Percentiles rank a stretch among this genome's conserved stretches.
phyloP scores from a whole-genome alignment of 768 basidiomycete genomes.

The Lactarius deliciosus region DNA sequence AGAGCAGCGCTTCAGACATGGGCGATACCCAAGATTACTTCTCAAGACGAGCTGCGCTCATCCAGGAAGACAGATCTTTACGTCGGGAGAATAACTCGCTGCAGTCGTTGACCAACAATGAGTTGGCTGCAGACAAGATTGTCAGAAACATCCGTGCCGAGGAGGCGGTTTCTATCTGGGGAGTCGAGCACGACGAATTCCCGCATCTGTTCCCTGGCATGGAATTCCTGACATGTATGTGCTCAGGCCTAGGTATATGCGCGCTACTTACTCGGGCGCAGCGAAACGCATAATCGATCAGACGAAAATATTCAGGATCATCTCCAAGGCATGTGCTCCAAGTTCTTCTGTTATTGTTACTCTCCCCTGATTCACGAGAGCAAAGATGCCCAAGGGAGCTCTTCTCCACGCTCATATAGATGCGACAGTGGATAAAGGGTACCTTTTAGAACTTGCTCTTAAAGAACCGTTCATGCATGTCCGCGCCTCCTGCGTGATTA shows the following conservation, averaged over 20 bases:
- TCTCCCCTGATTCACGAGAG: not conserved
- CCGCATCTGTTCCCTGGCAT: conserved; percentile 68
- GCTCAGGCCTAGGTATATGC: not conserved
- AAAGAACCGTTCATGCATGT: conserved; percentile 61
- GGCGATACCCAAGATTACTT: conserved; percentile 30
- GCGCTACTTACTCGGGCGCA: conserved; percentile 34
- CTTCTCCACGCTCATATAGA: conserved; percentile 77
- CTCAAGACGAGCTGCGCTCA: conserved; percentile 31
- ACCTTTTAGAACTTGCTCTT: conserved; percentile 55
- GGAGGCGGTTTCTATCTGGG: conserved; percentile 63
- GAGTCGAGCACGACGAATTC: conserved; percentile 48
- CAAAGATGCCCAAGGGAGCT: conserved; percentile 78
- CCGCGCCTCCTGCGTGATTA: conserved; percentile 43
- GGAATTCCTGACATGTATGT: conserved; percentile 69
- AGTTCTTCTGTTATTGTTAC: not conserved
- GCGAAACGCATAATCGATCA: conserved; percentile 57
- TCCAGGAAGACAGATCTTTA: conserved; percentile 33
- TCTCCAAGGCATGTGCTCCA: conserved; percentile 49
- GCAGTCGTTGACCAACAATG: conserved; percentile 35
- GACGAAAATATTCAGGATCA: conserved; percentile 60
- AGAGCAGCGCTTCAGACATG: not conserved
- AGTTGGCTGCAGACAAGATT: conserved; percentile 56
- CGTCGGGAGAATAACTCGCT: conserved; percentile 32
- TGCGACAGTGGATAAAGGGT: conserved; percentile 61
- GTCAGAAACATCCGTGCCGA: conserved; percentile 52